Percentiles rank a stretch among this genome's conserved stretches.
Conservation (phyloP, 768 basidiomycete genomes). For the Xerocomellus amylosporus region DNA sequence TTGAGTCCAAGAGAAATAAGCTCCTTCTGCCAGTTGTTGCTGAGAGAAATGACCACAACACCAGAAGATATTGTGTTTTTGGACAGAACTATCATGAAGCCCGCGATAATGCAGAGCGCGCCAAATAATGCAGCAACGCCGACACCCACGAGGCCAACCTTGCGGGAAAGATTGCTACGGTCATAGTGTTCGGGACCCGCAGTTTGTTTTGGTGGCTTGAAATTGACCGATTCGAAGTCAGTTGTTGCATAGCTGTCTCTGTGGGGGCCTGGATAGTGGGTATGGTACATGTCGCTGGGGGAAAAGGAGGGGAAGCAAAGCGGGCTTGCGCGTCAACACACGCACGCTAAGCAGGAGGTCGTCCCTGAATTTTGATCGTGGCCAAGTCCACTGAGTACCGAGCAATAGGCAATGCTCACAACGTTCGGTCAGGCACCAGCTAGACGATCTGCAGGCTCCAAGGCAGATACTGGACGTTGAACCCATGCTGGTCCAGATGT, state of each 20-base stretch:
- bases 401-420: background rate
- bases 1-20: slow-evolving; percentile 25
- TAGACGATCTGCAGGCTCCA: background rate
- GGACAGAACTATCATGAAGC: slow-evolving; percentile 21
- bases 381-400: background rate
- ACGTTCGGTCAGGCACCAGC: background rate
- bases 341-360: background rate
- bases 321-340: background rate
- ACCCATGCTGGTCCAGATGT: background rate
- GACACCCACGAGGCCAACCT: slow-evolving; percentile 24
- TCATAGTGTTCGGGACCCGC: slow-evolving; percentile 30
- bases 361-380: slow-evolving; percentile 8
- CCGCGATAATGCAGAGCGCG: slow-evolving; percentile 22
- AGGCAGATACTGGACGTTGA: background rate
- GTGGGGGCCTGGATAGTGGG: background rate
- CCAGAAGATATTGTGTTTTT: slow-evolving; percentile 26
- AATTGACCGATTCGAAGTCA: slow-evolving; percentile 24
- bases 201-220: slow-evolving; percentile 18
- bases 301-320: background rate
- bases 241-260: slow-evolving; percentile 9
- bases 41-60: slow-evolving; percentile 19
- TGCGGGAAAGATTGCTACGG: slow-evolving; percentile 25
- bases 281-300: slow-evolving; percentile 5
- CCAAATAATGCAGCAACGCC: slow-evolving; percentile 23
- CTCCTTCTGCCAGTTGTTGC: slow-evolving; percentile 16